Percentiles rank a stretch among this genome's conserved stretches.
Conservation (phyloP, 345 rosid species). For the Populus euphratica region DNA sequence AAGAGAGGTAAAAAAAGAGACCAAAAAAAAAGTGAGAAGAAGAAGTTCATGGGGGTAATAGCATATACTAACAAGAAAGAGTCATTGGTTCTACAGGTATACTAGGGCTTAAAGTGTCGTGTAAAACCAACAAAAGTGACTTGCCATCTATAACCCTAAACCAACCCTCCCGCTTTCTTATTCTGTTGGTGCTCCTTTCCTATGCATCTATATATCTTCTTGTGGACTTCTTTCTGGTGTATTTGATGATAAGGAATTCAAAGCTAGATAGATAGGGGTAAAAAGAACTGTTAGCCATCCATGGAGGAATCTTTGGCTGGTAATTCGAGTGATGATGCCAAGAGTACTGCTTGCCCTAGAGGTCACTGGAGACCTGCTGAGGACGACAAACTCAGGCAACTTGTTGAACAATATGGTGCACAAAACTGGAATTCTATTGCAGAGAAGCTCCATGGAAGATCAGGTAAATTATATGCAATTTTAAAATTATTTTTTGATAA, state of each 20-base stretch:
- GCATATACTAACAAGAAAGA: conserved; percentile 26
- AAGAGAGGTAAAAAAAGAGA: not conserved
- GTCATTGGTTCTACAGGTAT: conserved; percentile 33
- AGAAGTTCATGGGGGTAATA: conserved; percentile 27
- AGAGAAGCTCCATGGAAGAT: conserved; percentile 34
- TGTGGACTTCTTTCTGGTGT: conserved; percentile 26
- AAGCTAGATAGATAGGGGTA: not conserved
- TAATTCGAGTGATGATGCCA: conserved; percentile 11
- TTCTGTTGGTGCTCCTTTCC: conserved; percentile 18
- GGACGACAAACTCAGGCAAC: conserved; percentile 30
- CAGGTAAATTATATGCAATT: conserved; percentile 8
- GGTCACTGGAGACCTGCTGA: conserved; percentile 38
- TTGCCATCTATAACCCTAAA: conserved; percentile 62
- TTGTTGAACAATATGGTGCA: conserved; percentile 32
- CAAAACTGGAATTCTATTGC: conserved; percentile 36
- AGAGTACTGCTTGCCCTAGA: conserved; percentile 19
- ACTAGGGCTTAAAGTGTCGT: conserved; percentile 43
- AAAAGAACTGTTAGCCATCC: not conserved
- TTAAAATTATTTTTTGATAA: not conserved
- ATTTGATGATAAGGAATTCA: conserved; percentile 28
- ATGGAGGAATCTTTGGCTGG: conserved; percentile 14
- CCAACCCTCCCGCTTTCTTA: conserved; percentile 45
- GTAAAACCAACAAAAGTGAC: conserved; percentile 79
- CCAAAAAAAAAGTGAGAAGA: conserved; percentile 15
- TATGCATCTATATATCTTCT: conserved; percentile 43